Evolutionary conservation across 2,329 filamentous ascomycete genomes (phyloP).

Genomic region (Colletotrichum zoysiae): DNA sequence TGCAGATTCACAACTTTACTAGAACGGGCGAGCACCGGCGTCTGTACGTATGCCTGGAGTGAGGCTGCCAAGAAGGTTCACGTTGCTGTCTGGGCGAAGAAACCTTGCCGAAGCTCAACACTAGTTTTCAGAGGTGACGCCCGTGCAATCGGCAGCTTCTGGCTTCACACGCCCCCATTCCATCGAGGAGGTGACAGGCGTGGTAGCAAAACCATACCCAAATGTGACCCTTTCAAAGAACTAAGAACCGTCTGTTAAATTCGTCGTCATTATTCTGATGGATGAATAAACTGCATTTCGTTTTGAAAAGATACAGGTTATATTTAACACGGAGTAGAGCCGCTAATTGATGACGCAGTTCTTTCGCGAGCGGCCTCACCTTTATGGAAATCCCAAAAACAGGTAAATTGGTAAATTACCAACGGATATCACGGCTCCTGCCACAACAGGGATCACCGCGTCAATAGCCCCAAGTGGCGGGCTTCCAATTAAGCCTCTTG

Average conservation of each 20-base stretch:
- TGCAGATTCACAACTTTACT: conserved; percentile 39
- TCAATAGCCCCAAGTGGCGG: background rate
- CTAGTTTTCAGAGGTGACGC: background rate
- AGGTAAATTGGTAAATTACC: background rate
- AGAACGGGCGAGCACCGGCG: background rate
- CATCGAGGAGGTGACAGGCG: background rate
- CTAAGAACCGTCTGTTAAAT: background rate
- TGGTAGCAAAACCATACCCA: too few species aligned
- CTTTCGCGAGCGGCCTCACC: too few species aligned
- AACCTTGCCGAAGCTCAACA: conserved; percentile 28
- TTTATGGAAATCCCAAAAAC: background rate
- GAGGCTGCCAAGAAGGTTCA: conserved; percentile 40
- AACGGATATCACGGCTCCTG: background rate
- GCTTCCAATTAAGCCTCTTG: background rate
- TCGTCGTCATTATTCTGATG: too few species aligned
- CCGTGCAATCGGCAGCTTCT: conserved; percentile 27
- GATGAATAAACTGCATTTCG: too few species aligned
- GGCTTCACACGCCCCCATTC: background rate
- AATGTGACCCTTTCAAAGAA: background rate
- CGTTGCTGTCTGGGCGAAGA: conserved; percentile 37
- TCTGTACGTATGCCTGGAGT: conserved; percentile 17
- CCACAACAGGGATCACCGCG: background rate
- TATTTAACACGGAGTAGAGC: background rate
- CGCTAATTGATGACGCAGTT: background rate
- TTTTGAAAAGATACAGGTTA: background rate